Conservation (phyloP, 345 rosid species). For the Gossypium anomalum region DNA sequence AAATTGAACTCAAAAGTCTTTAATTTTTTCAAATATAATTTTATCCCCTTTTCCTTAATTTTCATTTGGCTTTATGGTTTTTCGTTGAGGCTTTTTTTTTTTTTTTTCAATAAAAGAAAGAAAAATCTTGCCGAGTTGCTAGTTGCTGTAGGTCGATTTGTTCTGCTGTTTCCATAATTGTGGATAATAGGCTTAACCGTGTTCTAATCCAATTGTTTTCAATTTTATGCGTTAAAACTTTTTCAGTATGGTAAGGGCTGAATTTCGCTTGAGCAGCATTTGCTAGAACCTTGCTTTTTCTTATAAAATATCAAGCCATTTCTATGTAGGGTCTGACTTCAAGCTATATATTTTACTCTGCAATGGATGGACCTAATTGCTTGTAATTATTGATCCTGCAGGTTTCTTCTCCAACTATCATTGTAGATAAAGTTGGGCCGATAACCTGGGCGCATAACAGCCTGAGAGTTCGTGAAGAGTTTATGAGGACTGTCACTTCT, state of each 20-base stretch:
- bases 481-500: slow-evolving; percentile 77
- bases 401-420: slow-evolving; percentile 94
- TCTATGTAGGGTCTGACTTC: neutral
- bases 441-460: slow-evolving; percentile 83
- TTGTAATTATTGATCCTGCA: slow-evolving; percentile 19
- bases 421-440: slow-evolving; percentile 94
- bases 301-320: neutral
- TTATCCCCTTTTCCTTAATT: neutral
- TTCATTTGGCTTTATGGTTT: neutral
- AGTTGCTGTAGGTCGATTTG: neutral
- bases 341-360: neutral
- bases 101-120: neutral
- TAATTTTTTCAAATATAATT: neutral
- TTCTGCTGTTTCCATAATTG: neutral
- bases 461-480: slow-evolving; percentile 94
- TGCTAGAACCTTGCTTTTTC: neutral
- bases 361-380: neutral
- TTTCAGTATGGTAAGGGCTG: neutral
- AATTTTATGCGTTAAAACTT: neutral
- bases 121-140: neutral
- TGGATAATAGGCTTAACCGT: neutral
- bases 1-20: neutral
- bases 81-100: neutral
- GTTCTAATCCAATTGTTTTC: neutral
- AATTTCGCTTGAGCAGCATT: neutral